phyloP scores from a whole-genome alignment of 345 rosid genomes.

The Hibiscus tridactylites region DNA sequence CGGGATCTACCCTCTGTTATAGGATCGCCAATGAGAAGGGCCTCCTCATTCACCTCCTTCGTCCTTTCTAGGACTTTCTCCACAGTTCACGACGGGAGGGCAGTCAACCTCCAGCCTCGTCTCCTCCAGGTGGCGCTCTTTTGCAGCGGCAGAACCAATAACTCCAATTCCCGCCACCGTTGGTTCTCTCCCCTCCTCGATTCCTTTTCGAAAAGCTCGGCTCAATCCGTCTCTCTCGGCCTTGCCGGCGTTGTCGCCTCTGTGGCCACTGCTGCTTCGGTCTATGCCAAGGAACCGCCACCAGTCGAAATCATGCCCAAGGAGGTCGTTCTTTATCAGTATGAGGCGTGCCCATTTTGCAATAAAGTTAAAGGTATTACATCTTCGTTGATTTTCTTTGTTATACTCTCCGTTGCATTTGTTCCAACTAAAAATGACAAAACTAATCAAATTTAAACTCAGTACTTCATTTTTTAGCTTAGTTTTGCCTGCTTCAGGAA shows the following conservation, averaged over 20 bases:
- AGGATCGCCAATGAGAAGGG: not conserved
- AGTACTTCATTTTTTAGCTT: not conserved
- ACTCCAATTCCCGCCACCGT: slow-evolving; percentile 14
- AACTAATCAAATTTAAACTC: not conserved
- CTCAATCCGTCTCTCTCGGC: slow-evolving; percentile 15
- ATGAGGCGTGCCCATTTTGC: slow-evolving; percentile 74
- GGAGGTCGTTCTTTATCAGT: slow-evolving; percentile 67
- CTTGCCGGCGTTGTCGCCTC: slow-evolving; percentile 30
- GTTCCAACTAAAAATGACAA: not conserved
- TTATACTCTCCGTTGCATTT: not conserved
- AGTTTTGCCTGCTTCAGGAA: not conserved
- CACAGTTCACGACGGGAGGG: slow-evolving; percentile 3
- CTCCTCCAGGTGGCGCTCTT: slow-evolving; percentile 27
- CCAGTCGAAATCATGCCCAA: slow-evolving; percentile 23
- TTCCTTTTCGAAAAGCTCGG: slow-evolving; percentile 17
- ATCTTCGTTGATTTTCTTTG: not conserved
- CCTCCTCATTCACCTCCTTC: not conserved
- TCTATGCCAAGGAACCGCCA: slow-evolving; percentile 38
- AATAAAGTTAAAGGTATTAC: slow-evolving; percentile 58
- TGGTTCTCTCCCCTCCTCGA: slow-evolving; percentile 24
- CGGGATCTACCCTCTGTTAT: not conserved
- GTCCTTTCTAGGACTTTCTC: not conserved
- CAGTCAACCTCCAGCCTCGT: slow-evolving; percentile 16
- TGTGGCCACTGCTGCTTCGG: slow-evolving; percentile 18
- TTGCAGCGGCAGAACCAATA: slow-evolving; percentile 17